Evolutionary conservation across 805 yeast species (phyloP).

Genomic region (Metschnikowia lochheadii): DNA sequence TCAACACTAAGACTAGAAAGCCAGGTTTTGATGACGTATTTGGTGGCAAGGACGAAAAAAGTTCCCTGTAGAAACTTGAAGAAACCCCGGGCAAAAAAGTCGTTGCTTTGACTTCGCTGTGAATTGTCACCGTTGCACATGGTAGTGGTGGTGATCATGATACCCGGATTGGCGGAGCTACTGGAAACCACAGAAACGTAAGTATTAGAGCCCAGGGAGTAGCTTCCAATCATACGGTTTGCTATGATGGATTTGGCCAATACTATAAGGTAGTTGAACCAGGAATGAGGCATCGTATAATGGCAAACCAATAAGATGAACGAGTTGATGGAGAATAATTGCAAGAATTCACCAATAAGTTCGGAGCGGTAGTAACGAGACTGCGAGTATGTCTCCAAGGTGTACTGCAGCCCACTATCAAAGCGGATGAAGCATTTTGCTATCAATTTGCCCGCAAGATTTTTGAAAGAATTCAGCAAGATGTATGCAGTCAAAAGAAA

Average conservation of each 20-base stretch:
- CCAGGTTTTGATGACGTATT: constrained; percentile 17
- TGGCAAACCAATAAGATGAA: constrained; percentile 22
- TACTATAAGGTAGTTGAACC: constrained; percentile 23
- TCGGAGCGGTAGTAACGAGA: constrained; percentile 16
- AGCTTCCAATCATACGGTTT: constrained; percentile 27
- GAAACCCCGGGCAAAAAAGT: constrained; percentile 13
- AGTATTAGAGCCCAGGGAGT: constrained; percentile 23
- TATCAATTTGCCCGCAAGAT: constrained; percentile 26
- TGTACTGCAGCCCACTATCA: constrained; percentile 6
- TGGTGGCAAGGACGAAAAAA: constrained; percentile 17
- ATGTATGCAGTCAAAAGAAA: constrained; percentile 22
- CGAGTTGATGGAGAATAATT: constrained; percentile 23
- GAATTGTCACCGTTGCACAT: constrained; percentile 8
- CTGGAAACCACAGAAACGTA: constrained; percentile 19
- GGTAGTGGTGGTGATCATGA: constrained; percentile 15
- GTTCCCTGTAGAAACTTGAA: constrained; percentile 20
- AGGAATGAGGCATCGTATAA: constrained; percentile 17
- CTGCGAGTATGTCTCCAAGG: constrained; percentile 9
- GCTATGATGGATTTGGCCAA: constrained; percentile 31
- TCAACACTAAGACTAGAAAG: constrained; percentile 1
- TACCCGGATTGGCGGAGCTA: constrained; percentile 6
- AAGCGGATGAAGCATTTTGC: constrained; percentile 16
- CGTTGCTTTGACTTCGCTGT: constrained; percentile 4
- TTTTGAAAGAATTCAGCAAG: constrained; percentile 27
- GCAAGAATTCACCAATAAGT: constrained; percentile 19